These are phyloP conservation scores for Diospyros lotus DNA, from an alignment of 148 eudicot genomes.

Conservation along the genomic window DNA sequence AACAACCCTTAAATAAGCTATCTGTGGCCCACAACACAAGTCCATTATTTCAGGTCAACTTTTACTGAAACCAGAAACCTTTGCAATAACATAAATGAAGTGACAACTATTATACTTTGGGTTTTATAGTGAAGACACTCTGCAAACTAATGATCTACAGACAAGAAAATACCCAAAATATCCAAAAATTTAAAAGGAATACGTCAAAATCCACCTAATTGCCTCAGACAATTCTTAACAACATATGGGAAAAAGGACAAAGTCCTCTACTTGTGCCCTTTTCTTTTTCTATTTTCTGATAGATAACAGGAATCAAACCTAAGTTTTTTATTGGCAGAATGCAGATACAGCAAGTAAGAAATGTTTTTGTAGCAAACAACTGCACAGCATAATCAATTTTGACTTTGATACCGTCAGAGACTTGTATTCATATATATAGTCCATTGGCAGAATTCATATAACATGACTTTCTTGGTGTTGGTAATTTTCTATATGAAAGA, in stretches of 20 bases:
- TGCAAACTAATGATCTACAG: background rate
- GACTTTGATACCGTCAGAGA: background rate
- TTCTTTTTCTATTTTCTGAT: no score
- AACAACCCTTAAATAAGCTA: no score
- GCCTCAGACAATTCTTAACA: background rate
- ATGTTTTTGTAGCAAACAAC: background rate
- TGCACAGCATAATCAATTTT: background rate
- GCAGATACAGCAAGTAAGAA: no score
- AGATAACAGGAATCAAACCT: background rate
- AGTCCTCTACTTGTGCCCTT: no score
- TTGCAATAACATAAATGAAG: background rate
- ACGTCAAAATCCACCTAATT: background rate
- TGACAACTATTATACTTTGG: background rate
- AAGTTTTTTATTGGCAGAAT: background rate
- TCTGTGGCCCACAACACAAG: no score
- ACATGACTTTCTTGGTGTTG: background rate
- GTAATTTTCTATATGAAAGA: background rate
- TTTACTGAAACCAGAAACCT: no score
- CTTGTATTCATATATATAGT: background rate
- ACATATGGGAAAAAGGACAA: no score
- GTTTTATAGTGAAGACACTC: background rate
- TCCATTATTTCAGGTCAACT: no score
- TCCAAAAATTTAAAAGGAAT: background rate
- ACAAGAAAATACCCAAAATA: background rate
- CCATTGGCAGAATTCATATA: background rate